These are phyloP conservation scores for Mediolabrus comicus DNA, from an alignment of 108 stramenopile species.

Conservation along the genomic window DNA sequence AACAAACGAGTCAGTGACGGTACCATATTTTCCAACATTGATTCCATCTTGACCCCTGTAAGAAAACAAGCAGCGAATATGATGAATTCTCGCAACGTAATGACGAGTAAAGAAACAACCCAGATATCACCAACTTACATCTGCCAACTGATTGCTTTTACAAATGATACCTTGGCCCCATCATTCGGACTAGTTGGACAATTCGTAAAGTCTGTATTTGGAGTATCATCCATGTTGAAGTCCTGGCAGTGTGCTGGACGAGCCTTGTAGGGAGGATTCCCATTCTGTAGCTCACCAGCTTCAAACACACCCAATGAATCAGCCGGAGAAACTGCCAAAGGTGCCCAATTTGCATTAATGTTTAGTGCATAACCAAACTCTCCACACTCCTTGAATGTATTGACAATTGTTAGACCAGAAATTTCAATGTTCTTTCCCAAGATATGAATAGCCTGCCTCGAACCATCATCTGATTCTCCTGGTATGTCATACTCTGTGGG, in stretches of 20 bases:
- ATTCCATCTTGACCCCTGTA: constrained; percentile 15
- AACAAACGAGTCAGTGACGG: constrained; percentile 13
- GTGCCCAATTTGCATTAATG: constrained; percentile 19
- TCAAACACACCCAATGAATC: constrained; percentile 9
- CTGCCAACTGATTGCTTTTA: constrained; percentile 21
- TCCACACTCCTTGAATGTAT: constrained; percentile 4
- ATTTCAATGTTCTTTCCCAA: constrained; percentile 17
- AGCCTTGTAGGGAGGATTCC: constrained; percentile 11
- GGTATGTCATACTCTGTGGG: constrained; percentile 8
- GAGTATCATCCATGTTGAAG: constrained; percentile 16
- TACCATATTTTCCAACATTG: constrained; percentile 16
- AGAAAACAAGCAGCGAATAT: background rate
- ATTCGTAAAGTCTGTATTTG: constrained; percentile 14
- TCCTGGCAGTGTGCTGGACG: constrained; percentile 16
- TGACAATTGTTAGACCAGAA: constrained; percentile 8
- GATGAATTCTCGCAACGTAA: background rate
- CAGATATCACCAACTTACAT: background rate
- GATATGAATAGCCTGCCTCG: constrained; percentile 11
- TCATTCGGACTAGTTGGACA: constrained; percentile 16
- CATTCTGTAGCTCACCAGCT: constrained; percentile 10
- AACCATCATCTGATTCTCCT: constrained; percentile 8
- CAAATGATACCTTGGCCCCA: constrained; percentile 11
- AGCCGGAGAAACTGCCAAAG: constrained; percentile 1
- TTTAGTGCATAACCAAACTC: constrained; percentile 15
- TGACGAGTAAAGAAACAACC: background rate